Conservation (phyloP, 805 yeast species). For the Cyberlindnera samutprakarnensis region DNA sequence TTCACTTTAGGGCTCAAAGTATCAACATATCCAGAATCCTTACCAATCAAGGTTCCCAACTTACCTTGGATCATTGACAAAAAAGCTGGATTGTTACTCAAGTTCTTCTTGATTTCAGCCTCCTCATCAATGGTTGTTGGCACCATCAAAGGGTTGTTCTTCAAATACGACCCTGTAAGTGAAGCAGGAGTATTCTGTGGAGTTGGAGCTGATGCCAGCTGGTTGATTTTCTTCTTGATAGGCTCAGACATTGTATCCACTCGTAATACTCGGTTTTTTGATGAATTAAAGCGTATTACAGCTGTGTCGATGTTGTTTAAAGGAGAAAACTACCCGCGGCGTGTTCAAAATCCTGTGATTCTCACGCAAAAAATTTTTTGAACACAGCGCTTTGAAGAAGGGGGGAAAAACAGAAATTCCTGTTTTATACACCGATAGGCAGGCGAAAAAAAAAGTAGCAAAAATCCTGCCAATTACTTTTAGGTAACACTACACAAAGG, state of each 20-base stretch:
- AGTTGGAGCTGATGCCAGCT: conserved; percentile 89
- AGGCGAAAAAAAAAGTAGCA: no score
- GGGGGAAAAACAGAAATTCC: no score
- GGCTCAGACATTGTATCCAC: conserved; percentile 66
- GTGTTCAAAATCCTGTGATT: no score
- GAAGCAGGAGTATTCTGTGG: conserved; percentile 98
- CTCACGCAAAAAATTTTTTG: no score
- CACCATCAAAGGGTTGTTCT: conserved; percentile 43
- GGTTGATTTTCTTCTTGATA: conserved; percentile 66
- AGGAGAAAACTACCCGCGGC: no score
- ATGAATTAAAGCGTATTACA: no score
- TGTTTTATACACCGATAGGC: no score
- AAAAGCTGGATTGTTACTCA: conserved; percentile 75
- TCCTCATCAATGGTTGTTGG: conserved; percentile 67
- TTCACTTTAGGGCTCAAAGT: conserved; percentile 65
- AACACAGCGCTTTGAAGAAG: no score
- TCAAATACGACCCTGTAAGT: conserved; percentile 65
- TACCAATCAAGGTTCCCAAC: conserved; percentile 76
- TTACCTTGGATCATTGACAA: conserved; percentile 86
- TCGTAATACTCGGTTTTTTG: background rate
- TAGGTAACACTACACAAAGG: no score
- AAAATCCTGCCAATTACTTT: no score
- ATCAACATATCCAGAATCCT: conserved; percentile 79
- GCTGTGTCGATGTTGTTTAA: no score
- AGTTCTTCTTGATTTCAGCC: conserved; percentile 29